phyloP scores from a whole-genome alignment of 352 stramenopile genomes.

The Phytophthora colocasiae region DNA sequence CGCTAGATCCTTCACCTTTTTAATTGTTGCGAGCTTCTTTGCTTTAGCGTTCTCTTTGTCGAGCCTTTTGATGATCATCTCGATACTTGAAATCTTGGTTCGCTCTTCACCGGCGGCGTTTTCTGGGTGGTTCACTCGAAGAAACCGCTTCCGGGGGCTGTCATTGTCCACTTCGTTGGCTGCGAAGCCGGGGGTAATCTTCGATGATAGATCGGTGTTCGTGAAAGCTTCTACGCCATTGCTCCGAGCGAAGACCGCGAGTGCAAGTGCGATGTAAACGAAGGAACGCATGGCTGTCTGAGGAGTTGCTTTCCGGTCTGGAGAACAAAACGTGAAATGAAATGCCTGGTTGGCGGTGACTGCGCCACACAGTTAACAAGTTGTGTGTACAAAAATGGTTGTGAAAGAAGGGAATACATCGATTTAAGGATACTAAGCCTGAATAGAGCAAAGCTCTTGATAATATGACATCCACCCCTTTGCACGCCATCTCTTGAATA shows the following conservation, averaged over 20 bases:
- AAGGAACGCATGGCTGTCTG: neutral
- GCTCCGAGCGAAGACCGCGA: neutral
- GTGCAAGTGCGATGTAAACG: neutral
- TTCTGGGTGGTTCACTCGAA: neutral
- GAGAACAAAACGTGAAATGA: too few relatives aligned
- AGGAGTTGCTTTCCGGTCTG: too few relatives aligned
- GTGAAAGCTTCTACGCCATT: neutral
- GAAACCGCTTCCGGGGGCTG: neutral
- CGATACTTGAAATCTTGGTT: neutral
- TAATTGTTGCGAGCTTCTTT: constrained; percentile 1
- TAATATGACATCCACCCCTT: too few relatives aligned
- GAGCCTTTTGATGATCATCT: constrained; percentile 3
- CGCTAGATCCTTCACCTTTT: neutral
- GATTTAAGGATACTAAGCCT: too few relatives aligned
- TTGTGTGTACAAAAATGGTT: too few relatives aligned
- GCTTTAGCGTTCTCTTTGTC: neutral
- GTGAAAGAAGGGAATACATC: too few relatives aligned
- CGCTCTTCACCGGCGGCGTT: neutral
- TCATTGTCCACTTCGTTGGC: neutral
- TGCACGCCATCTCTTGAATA: too few relatives aligned
- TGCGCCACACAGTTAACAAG: neutral
- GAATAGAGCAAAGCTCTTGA: too few relatives aligned
- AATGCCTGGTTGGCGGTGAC: neutral
- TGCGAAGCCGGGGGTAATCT: neutral
- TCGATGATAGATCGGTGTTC: constrained; percentile 1